These are phyloP conservation scores for Penicillium sp. DNA, from an alignment of 2,329 filamentous ascomycete species.

Conservation along the genomic window DNA sequence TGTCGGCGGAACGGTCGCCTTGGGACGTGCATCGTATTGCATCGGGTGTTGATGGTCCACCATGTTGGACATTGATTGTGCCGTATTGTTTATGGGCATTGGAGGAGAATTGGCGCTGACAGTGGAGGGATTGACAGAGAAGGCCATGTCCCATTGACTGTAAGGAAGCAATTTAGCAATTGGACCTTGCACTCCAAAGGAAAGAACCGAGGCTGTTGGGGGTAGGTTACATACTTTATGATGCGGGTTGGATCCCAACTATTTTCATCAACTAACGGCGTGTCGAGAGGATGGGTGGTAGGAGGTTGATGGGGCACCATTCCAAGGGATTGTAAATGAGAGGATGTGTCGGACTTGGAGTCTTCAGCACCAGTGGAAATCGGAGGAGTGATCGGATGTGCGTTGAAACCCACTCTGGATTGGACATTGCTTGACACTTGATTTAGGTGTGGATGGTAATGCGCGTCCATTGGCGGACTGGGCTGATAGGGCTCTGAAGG, in stretches of 20 bases:
- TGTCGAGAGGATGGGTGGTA: slow-evolving; percentile 47
- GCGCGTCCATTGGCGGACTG: slow-evolving; percentile 57
- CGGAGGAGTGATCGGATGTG: slow-evolving; percentile 75
- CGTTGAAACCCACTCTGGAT: slow-evolving; percentile 50
- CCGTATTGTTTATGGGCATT: slow-evolving; percentile 36
- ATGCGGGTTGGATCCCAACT: slow-evolving; percentile 85
- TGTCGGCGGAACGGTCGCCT: slow-evolving; percentile 29
- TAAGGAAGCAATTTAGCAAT: slow-evolving; percentile 24
- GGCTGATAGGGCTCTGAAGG: slow-evolving; percentile 63
- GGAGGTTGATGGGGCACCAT: slow-evolving; percentile 38
- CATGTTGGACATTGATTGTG: slow-evolving; percentile 28
- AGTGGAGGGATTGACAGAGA: slow-evolving; percentile 64
- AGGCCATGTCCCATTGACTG: slow-evolving; percentile 94
- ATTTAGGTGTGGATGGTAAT: slow-evolving; percentile 52
- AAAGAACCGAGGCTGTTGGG: slow-evolving; percentile 8
- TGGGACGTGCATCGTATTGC: slow-evolving; percentile 34
- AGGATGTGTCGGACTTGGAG: slow-evolving; percentile 69
- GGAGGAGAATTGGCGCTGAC: slow-evolving; percentile 42
- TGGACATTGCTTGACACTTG: slow-evolving; percentile 45
- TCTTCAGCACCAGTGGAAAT: slow-evolving; percentile 70
- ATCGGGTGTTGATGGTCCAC: slow-evolving; percentile 34
- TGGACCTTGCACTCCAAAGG: background rate
- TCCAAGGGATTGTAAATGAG: slow-evolving; percentile 62
- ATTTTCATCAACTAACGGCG: slow-evolving; percentile 62
- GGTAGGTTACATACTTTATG: slow-evolving; percentile 70